These are phyloP conservation scores for Aspergillus alliaceus DNA, from an alignment of 2,329 filamentous ascomycete species.

Conservation along the genomic window DNA sequence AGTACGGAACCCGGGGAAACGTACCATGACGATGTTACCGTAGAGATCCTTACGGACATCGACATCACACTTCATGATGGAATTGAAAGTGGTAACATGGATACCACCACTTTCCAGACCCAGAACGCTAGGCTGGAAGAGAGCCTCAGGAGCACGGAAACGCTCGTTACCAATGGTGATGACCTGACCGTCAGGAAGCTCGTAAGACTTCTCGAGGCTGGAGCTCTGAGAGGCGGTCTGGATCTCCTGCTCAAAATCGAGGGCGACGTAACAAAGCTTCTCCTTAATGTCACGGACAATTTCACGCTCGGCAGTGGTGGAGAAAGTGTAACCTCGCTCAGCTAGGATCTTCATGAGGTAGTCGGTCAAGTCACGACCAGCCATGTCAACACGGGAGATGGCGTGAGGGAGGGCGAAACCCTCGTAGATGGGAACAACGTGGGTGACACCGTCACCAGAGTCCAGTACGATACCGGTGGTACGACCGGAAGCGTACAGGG, in stretches of 20 bases:
- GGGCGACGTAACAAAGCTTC: slow-evolving; percentile 99
- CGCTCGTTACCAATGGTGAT: slow-evolving; percentile 99
- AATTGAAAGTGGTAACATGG: slow-evolving; percentile 99
- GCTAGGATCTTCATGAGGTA: slow-evolving; percentile 99
- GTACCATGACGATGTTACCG: slow-evolving; percentile 99
- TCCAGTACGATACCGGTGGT: slow-evolving; percentile 99
- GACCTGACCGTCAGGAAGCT: slow-evolving; percentile 98
- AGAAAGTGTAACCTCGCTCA: slow-evolving; percentile 99
- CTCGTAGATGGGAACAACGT: slow-evolving; percentile 99
- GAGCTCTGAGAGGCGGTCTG: slow-evolving; percentile 99
- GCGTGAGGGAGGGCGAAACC: slow-evolving; percentile 99
- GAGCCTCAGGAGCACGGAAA: slow-evolving; percentile 98
- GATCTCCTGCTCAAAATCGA: slow-evolving; percentile 99
- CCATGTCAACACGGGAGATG: slow-evolving; percentile 99
- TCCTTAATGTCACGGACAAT: slow-evolving; percentile 99
- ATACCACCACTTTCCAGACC: slow-evolving; percentile 99
- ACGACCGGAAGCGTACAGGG: slow-evolving; percentile 99
- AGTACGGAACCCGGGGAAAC: slow-evolving; percentile 37
- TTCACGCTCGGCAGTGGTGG: slow-evolving; percentile 99
- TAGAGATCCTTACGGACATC: slow-evolving; percentile 99
- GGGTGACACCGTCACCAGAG: slow-evolving; percentile 99
- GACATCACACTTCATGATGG: slow-evolving; percentile 99
- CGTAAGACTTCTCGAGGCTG: slow-evolving; percentile 99
- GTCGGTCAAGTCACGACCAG: slow-evolving; percentile 98
- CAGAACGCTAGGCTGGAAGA: slow-evolving; percentile 98